Conservation (phyloP, 1,139 yeast species). For the Zhuliangozyma blackwelliae region DNA sequence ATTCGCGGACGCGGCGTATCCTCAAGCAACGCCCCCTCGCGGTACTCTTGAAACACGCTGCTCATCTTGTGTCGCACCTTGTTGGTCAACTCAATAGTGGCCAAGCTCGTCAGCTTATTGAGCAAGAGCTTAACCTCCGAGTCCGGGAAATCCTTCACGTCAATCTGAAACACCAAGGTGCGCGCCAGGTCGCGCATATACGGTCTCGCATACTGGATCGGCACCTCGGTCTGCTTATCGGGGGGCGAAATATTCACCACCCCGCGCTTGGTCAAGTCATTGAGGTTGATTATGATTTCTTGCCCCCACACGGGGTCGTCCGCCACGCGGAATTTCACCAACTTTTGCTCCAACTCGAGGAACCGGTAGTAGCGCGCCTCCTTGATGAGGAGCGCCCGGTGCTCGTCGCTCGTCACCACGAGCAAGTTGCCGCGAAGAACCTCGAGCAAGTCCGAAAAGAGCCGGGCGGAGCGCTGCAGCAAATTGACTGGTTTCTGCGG, state of each 20-base stretch:
- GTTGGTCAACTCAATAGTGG: constrained; percentile 24
- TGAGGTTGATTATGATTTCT: constrained; percentile 53
- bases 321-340: constrained; percentile 49
- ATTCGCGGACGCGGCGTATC: too few relatives aligned
- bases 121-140: constrained; percentile 28
- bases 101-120: constrained; percentile 23
- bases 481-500: constrained; percentile 59
- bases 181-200: constrained; percentile 42
- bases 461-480: constrained; percentile 48
- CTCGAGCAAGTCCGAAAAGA: constrained; percentile 59
- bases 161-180: constrained; percentile 54
- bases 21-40: constrained; percentile 19
- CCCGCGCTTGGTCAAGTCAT: constrained; percentile 46
- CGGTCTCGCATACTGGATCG: constrained; percentile 54
- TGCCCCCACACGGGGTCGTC: constrained; percentile 37
- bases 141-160: constrained; percentile 14
- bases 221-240: constrained; percentile 15
- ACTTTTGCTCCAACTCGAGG: constrained; percentile 65
- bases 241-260: constrained; percentile 22
- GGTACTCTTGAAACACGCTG: constrained; percentile 22
- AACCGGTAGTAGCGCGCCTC: constrained; percentile 81
- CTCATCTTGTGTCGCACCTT: constrained; percentile 20
- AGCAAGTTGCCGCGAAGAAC: constrained; percentile 52
- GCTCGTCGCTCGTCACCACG: constrained; percentile 47
- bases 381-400: constrained; percentile 50